Evolutionary conservation across 2,329 filamentous ascomycete species (phyloP).

Genomic region (Xylaria sp.): DNA sequence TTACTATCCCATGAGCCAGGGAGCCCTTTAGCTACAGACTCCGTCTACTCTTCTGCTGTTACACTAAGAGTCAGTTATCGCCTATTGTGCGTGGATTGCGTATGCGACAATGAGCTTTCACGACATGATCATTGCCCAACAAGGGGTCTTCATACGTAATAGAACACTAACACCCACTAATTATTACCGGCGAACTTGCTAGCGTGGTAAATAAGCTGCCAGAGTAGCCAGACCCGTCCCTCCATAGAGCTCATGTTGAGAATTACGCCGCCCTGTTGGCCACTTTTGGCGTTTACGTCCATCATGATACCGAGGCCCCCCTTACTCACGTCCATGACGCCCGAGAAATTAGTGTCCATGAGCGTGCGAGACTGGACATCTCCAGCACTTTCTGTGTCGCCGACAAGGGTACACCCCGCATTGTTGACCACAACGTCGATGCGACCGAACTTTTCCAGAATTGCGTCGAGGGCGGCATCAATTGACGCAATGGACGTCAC

Average conservation of each 20-base stretch:
- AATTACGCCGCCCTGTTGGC: constrained; percentile 60
- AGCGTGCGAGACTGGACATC: constrained; percentile 50
- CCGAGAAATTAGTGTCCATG: constrained; percentile 59
- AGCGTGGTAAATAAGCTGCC: constrained; percentile 54
- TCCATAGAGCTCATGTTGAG: constrained; percentile 67
- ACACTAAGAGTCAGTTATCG: not conserved
- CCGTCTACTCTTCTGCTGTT: constrained; percentile 58
- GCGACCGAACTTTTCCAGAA: constrained; percentile 51
- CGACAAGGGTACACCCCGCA: constrained; percentile 47
- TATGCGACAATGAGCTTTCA: no score
- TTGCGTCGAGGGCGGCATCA: constrained; percentile 49
- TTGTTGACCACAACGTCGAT: constrained; percentile 52
- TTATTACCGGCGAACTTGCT: constrained; percentile 61
- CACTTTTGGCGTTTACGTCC: constrained; percentile 47
- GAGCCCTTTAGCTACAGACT: constrained; percentile 58
- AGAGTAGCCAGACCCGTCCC: constrained; percentile 51
- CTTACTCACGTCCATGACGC: constrained; percentile 54
- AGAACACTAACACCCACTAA: no score
- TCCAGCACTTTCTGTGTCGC: constrained; percentile 49
- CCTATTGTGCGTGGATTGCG: not conserved
- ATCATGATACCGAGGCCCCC: constrained; percentile 54
- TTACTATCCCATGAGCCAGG: constrained; percentile 56
- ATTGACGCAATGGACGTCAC: constrained; percentile 57
- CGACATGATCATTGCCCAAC: not conserved
- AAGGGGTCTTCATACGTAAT: no score